Conservation (phyloP, 352 stramenopile species). For the Phytophthora citricola region DNA sequence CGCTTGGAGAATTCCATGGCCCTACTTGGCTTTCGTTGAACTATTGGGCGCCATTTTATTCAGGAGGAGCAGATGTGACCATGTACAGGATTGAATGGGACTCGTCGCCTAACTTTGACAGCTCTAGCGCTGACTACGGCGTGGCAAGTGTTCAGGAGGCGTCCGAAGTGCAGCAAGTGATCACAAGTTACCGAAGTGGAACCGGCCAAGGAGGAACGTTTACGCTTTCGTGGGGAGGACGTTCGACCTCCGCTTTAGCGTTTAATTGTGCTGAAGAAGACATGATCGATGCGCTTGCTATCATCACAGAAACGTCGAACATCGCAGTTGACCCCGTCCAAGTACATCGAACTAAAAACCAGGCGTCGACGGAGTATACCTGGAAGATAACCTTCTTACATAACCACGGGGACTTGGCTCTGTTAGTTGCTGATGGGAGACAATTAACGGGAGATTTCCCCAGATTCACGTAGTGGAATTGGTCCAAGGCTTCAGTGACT, state of each 20-base stretch:
- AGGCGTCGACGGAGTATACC: slow-evolving; percentile 83
- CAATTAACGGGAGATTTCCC: slow-evolving; percentile 89
- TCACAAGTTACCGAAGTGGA: slow-evolving; percentile 67
- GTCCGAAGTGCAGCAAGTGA: slow-evolving; percentile 93
- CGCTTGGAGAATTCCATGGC: slow-evolving; percentile 82
- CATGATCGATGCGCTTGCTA: slow-evolving; percentile 81
- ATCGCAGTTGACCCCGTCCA: slow-evolving; percentile 81
- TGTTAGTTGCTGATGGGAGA: slow-evolving; percentile 82
- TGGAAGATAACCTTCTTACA: slow-evolving; percentile 94
- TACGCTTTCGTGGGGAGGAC: slow-evolving; percentile 92
- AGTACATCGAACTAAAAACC: slow-evolving; percentile 51
- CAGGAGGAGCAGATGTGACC: slow-evolving; percentile 89
- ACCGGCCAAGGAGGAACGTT: slow-evolving; percentile 86
- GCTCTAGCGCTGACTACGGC: slow-evolving; percentile 82
- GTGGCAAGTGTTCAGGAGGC: slow-evolving; percentile 87
- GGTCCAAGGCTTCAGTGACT: slow-evolving; percentile 30
- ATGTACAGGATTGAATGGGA: slow-evolving; percentile 95
- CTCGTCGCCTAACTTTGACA: slow-evolving; percentile 82
- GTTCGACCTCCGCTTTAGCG: slow-evolving; percentile 59
- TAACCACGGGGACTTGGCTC: slow-evolving; percentile 88
- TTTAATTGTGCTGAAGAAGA: slow-evolving; percentile 74
- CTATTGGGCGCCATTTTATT: slow-evolving; percentile 85
- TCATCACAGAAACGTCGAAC: slow-evolving; percentile 79
- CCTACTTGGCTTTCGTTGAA: slow-evolving; percentile 78
- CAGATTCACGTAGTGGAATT: slow-evolving; percentile 80